These are phyloP conservation scores for Euphorbia celastroides DNA, from an alignment of 441 rosid genomes.

Conservation along the genomic window DNA sequence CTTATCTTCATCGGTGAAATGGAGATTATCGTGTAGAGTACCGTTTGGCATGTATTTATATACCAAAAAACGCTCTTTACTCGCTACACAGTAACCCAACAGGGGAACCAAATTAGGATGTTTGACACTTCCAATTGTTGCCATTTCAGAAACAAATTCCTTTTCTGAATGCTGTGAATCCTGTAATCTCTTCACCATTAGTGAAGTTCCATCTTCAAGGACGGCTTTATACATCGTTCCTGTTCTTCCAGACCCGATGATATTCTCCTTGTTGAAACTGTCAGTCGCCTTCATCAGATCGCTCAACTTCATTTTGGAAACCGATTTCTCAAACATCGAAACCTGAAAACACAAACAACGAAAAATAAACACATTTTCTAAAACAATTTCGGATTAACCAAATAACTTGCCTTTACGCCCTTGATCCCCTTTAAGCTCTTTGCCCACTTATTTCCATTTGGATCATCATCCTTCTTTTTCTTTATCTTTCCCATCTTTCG, in stretches of 20 bases:
- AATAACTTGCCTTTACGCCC: conserved; percentile 54
- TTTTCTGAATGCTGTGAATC: conserved; percentile 75
- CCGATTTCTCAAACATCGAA: conserved; percentile 68
- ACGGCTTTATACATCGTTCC: conserved; percentile 74
- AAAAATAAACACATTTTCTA: neutral
- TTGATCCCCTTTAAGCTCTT: conserved; percentile 62
- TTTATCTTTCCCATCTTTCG: conserved; percentile 39
- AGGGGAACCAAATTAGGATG: conserved; percentile 78
- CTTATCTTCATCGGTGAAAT: conserved; percentile 32
- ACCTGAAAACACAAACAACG: conserved; percentile 40
- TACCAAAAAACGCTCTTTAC: conserved; percentile 70
- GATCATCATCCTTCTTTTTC: conserved; percentile 78
- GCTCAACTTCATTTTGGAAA: conserved; percentile 59
- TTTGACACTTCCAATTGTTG: conserved; percentile 69
- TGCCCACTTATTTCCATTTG: conserved; percentile 89
- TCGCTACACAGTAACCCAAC: conserved; percentile 70
- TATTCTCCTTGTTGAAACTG: conserved; percentile 61
- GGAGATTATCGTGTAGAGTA: conserved; percentile 52
- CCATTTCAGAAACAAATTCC: conserved; percentile 68
- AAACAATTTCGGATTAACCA: conserved; percentile 12
- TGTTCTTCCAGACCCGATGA: conserved; percentile 74
- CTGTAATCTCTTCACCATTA: conserved; percentile 80
- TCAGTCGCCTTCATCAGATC: conserved; percentile 86
- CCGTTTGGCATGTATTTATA: conserved; percentile 76
- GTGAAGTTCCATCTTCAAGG: conserved; percentile 57